A percentile compares a stretch with the other conserved stretches of the same genome.
Evolutionary conservation across 1,284 basidiomycete genomes (phyloP).

Genomic region (Crocinoboletus sp.): DNA sequence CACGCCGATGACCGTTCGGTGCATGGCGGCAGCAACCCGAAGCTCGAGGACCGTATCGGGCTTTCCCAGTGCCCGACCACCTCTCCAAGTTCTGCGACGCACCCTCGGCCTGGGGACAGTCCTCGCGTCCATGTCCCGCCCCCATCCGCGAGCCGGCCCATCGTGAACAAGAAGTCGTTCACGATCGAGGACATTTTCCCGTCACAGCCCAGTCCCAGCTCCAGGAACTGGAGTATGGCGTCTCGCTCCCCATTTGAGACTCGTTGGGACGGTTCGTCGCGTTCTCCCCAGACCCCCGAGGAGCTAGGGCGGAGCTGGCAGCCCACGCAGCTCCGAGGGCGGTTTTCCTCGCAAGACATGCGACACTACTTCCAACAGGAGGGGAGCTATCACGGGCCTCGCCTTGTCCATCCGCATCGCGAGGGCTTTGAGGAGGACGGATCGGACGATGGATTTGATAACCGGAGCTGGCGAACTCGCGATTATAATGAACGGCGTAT

Average conservation of each 20-base stretch:
- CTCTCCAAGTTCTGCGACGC: constrained; percentile 13
- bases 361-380: constrained; percentile 24
- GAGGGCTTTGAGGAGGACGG: constrained; percentile 34
- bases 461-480: constrained; percentile 28
- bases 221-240: constrained; percentile 19
- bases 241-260: constrained; percentile 28
- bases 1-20: constrained; percentile 25
- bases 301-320: constrained; percentile 31
- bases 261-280: constrained; percentile 27
- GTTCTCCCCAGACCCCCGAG: constrained; percentile 29
- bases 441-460: constrained; percentile 31
- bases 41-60: constrained; percentile 15
- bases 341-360: constrained; percentile 31
- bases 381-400: constrained; percentile 7
- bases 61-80: constrained; percentile 7
- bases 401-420: constrained; percentile 24
- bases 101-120: constrained; percentile 14
- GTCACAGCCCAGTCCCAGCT: constrained; percentile 19
- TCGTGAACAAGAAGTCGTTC: constrained; percentile 27
- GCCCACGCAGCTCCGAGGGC: constrained; percentile 22
- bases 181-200: constrained; percentile 24
- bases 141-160: constrained; percentile 31
- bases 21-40: constrained; percentile 9
- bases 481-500: constrained; percentile 32
- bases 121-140: constrained; percentile 23